Percentiles rank a stretch among this genome's conserved stretches.
Evolutionary conservation across 208 protist species (phyloP).

Genomic region (Leishmania guyanensis): DNA sequence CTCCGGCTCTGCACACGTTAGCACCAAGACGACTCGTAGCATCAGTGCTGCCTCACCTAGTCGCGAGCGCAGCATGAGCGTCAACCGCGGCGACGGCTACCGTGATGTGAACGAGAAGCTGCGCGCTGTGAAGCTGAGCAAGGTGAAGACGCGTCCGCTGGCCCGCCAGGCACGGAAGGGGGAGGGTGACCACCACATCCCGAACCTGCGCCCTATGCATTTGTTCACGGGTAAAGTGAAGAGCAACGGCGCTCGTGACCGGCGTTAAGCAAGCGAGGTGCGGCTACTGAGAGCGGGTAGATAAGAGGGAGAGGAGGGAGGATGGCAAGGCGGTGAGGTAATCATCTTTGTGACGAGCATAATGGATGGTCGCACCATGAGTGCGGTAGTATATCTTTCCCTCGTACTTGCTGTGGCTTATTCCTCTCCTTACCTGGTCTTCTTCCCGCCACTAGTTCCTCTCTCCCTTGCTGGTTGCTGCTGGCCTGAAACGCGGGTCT

Average conservation of each 20-base stretch:
- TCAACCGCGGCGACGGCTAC: conserved; percentile 85
- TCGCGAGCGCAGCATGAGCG: conserved; percentile 78
- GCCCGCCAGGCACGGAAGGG: conserved; percentile 84
- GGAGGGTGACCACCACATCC: conserved; percentile 95
- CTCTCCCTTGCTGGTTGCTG: too few relatives aligned
- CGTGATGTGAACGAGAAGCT: conserved; percentile 91
- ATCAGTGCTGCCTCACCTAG: conserved; percentile 69
- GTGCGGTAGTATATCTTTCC: background rate
- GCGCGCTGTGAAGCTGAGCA: conserved; percentile 87
- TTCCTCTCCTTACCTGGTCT: background rate
- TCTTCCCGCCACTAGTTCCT: background rate
- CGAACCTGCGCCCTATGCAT: conserved; percentile 97
- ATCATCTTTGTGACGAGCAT: background rate
- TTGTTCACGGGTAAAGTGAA: conserved; percentile 98
- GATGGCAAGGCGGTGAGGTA: background rate
- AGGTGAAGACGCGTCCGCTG: conserved; percentile 72
- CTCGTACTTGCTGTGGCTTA: background rate
- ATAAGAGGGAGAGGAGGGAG: background rate
- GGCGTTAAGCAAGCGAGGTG: conserved; percentile 51
- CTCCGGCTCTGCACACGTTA: conserved; percentile 74
- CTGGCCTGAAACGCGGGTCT: background rate
- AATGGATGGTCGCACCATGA: background rate
- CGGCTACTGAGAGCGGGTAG: background rate
- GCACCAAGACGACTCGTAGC: conserved; percentile 84
- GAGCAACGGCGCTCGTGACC: conserved; percentile 83